Evolutionary conservation across 129 eudicot species (phyloP), one percentile per base, ranked within the genome.

Genomic region (Chrysanthemum makinoi): DNA sequence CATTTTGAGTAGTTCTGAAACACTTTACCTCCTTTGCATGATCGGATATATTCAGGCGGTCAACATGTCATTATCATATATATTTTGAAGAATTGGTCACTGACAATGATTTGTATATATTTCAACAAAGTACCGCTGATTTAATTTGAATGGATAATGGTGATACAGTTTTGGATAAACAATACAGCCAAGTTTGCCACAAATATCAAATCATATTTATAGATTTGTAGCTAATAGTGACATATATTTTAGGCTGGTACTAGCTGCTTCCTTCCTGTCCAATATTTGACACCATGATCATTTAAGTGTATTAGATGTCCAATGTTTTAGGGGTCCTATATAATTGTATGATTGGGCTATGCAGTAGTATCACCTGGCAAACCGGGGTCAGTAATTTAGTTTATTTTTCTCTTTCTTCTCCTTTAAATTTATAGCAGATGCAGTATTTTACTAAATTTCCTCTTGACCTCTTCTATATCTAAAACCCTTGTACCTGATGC

Each of bases 171-270:
- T 39, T 0, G 10, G 46, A 24, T 68, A 48, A 14, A 26, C 50
- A 48, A 68, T 14, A 50, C 47, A 68, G 8, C 15, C 61, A 68
- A 16, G 24, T 30, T 50, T 68, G 72, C 60, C 26, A 16, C 48
- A 50, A 48, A 48, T 46, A 56, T 66, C 71, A 66, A 66, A 22
- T 52, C 71, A 66, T 66, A 66, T 66, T 52, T 35, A 13, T 20
- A 68, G 11, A 68, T 15, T 68, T 26, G 61, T 43, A 26, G 60
- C 60, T 68, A 59, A 68, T 17, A n/a, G 18, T 6, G 22, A 4
- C 60, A 51, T 6, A 20, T n/a, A 50, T 50, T 15, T 20, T 68
- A 50, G 10, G 46, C 58, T 14, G 13, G 24, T 66, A 48, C 46
- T 68, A 13, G 26, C 39, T 49, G 20, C 59, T 49, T 67, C 24